Evolutionary conservation across 2,329 filamentous ascomycete species (phyloP).

Genomic region (Sarocladiaceae sp.): DNA sequence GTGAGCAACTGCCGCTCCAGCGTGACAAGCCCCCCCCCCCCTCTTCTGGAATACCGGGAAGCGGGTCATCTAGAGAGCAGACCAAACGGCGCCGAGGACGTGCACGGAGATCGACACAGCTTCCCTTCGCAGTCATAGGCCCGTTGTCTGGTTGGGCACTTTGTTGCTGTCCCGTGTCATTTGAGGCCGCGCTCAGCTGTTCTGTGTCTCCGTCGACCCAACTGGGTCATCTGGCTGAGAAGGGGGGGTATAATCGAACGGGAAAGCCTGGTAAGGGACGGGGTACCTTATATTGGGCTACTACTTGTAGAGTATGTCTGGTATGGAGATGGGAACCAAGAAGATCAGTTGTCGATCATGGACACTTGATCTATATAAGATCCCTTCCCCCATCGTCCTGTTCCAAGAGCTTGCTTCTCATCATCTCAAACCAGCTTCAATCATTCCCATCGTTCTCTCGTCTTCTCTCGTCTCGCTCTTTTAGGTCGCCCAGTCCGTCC

Average conservation of each 20-base stretch:
- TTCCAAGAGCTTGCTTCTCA: background rate
- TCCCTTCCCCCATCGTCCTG: background rate
- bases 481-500: too few relatives aligned
- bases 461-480: too few relatives aligned
- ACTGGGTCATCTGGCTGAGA: background rate
- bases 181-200: background rate
- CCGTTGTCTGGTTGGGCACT: background rate
- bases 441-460: background rate
- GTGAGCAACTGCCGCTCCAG: background rate
- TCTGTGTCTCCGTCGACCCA: background rate
- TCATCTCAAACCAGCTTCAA: background rate
- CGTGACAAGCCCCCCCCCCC: too few relatives aligned
- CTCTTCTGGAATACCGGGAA: too few relatives aligned
- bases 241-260: background rate
- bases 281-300: background rate
- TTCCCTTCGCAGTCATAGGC: slow-evolving; percentile 6
- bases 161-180: background rate
- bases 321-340: background rate
- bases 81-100: background rate
- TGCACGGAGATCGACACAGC: slow-evolving; percentile 3
- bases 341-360: background rate
- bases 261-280: background rate
- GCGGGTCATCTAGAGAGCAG: too few relatives aligned
- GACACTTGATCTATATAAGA: slow-evolving; percentile 9
- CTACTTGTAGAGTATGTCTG: background rate